Conservation (phyloP, 768 basidiomycete genomes). For the Suillus bovinus region DNA sequence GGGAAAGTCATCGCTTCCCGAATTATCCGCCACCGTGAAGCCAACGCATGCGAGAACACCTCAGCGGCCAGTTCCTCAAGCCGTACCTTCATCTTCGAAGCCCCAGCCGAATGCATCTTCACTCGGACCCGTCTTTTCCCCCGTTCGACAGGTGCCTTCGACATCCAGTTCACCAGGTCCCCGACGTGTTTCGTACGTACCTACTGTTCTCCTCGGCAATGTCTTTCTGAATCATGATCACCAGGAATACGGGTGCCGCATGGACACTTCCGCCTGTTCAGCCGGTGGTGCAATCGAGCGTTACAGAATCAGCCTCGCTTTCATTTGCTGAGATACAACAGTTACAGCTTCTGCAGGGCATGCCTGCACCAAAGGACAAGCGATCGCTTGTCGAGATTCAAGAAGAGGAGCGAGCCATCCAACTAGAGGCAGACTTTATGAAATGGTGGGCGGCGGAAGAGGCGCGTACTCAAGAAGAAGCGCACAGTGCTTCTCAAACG, state of each 20-base stretch:
- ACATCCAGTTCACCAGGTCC: conserved; percentile 28
- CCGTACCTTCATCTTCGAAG: conserved; percentile 16
- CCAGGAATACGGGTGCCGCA: conserved; percentile 42
- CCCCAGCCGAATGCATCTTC: conserved; percentile 30
- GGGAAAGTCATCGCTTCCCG: not conserved
- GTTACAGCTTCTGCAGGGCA: conserved; percentile 60
- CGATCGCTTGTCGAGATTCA: conserved; percentile 53
- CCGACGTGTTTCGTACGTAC: conserved; percentile 53
- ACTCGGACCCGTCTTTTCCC: conserved; percentile 67
- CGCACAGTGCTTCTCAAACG: not conserved
- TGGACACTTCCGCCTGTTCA: conserved; percentile 64
- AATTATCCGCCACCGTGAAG: not conserved
- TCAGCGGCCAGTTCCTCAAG: conserved; percentile 20
- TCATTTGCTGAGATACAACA: conserved; percentile 88
- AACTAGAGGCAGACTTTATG: conserved; percentile 77
- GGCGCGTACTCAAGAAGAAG: conserved; percentile 58
- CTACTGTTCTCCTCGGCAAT: not conserved
- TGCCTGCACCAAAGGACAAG: not conserved
- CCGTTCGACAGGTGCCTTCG: conserved; percentile 45
- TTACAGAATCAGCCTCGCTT: conserved; percentile 30
- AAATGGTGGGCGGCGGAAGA: conserved; percentile 91
- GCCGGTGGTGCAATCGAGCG: conserved; percentile 38
- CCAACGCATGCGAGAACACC: conserved; percentile 5
- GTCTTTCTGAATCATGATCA: not conserved
- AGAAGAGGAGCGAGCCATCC: conserved; percentile 70